Base-by-base conservation (phyloP, 306 rosid species). In the Calophaca sinica region DNA sequence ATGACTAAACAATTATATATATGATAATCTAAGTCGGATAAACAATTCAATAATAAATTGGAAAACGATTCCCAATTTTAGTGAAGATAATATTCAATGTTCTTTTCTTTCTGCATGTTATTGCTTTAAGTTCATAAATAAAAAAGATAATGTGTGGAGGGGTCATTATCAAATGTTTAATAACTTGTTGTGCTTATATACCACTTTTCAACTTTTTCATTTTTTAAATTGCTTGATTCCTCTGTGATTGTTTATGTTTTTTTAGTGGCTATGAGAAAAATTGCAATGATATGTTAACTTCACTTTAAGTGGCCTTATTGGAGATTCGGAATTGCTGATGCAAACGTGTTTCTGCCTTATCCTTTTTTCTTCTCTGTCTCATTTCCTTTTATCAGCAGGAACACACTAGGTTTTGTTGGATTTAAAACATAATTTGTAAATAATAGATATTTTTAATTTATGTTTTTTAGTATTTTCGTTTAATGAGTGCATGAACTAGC, bases 321-420 rank as follows among this genome's bases (percentile, higher is more conserved):
- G 61, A 58, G 52, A 45, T 62, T 45, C 55, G 32, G 50, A 66
- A 64, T 36, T 71, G 71, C 73, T 76, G 62, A 76, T 80, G 84
- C 73, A 31, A 33, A 35, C 82, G 44, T 80, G 84, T 36, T 35
- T 68, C 74, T 50, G 48, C 20, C 65, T 76, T 69, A 76, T 46
- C 61, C 5, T 45, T 54, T 69, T 36, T 44, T 10, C 28, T 36
- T 26, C 7, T 44, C 10, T 61, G 15, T 69, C 4, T 45, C 26
- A 20, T 75, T 62, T 81, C 65, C 8, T 65, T 59, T 54, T 58
- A 68, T 62, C 58, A 28, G 64, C 63, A 55, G 44, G 70, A 14
- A 72, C 29, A 76, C 85, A 82, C 85, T 64, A 82, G 9, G 31
- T 72, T 45, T 44, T 72, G 83, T 73, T 78, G 84, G 87, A 46